Percentiles rank a stretch among this genome's conserved stretches.
phyloP scores from a whole-genome alignment of 2,329 filamentous ascomycete species.

The Cephalotrichum gorgonifer region DNA sequence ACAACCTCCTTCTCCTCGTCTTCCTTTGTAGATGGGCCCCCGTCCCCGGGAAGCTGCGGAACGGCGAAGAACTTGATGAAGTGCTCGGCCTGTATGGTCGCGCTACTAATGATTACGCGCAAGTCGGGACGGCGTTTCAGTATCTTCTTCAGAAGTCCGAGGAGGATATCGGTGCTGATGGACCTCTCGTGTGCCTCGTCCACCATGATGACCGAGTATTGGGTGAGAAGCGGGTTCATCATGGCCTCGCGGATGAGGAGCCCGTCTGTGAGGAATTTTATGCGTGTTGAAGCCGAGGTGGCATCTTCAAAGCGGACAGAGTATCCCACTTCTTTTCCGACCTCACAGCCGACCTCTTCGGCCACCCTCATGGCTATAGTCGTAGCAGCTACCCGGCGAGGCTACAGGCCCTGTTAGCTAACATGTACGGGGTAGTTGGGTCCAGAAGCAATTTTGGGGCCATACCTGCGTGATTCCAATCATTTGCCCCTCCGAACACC shows the following conservation, averaged over 20 bases:
- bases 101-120: constrained; percentile 84
- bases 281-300: constrained; percentile 72
- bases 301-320: constrained; percentile 89
- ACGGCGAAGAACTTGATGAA: constrained; percentile 67
- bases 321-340: constrained; percentile 88
- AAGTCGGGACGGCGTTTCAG: constrained; percentile 68
- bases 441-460: constrained; percentile 7
- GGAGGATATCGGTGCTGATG: constrained; percentile 80
- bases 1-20: constrained; percentile 15
- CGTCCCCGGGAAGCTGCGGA: not conserved
- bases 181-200: constrained; percentile 95
- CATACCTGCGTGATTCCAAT: constrained; percentile 84
- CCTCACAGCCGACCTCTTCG: constrained; percentile 73
- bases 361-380: constrained; percentile 83
- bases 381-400: constrained; percentile 80
- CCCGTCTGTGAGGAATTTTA: constrained; percentile 95
- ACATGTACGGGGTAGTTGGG: not conserved
- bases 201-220: constrained; percentile 95
- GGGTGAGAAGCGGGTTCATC: constrained; percentile 79
- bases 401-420: constrained; percentile 38
- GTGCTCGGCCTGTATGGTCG: constrained; percentile 80
- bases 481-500: constrained; percentile 72
- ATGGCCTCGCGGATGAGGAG: constrained; percentile 84
- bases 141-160: constrained; percentile 89
- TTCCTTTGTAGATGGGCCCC: constrained; percentile 13